Evolutionary conservation across 495 filamentous ascomycete species (phyloP).

Genomic region (Rhizodiscina lignyota): DNA sequence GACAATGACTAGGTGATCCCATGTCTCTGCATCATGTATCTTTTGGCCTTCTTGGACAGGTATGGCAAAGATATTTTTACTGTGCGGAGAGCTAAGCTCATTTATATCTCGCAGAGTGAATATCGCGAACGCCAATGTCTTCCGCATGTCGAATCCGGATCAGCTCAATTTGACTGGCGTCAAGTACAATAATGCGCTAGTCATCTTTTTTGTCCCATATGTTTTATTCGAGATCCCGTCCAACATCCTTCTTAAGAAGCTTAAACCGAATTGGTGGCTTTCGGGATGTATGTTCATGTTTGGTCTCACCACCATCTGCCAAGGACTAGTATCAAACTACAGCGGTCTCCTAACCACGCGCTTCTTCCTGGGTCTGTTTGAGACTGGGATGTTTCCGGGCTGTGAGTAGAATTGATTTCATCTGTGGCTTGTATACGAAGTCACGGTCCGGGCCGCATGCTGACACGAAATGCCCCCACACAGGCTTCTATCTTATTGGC

Average conservation of each 20-base stretch:
- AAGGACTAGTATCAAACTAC: constrained; percentile 69
- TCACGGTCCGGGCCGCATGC: too few relatives aligned
- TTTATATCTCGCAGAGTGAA: constrained; percentile 23
- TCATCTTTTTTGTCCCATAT: constrained; percentile 90
- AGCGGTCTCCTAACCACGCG: constrained; percentile 58
- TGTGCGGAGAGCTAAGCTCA: too few relatives aligned
- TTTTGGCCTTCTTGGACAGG: constrained; percentile 79
- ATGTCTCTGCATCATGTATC: constrained; percentile 64
- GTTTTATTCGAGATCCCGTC: constrained; percentile 77
- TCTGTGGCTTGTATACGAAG: too few relatives aligned
- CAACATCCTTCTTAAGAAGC: constrained; percentile 69
- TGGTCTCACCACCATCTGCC: constrained; percentile 56
- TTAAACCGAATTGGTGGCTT: constrained; percentile 72
- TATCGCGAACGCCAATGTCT: constrained; percentile 33
- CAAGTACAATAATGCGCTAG: constrained; percentile 63
- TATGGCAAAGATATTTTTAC: too few relatives aligned
- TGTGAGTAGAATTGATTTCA: too few relatives aligned
- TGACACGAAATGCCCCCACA: too few relatives aligned
- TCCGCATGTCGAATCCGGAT: constrained; percentile 36
- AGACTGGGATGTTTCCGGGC: constrained; percentile 80
- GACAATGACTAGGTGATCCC: constrained; percentile 74
- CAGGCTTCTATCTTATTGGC: constrained; percentile 24
- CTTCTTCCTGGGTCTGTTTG: constrained; percentile 78
- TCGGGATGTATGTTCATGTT: constrained; percentile 70
- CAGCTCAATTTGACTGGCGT: constrained; percentile 40